phyloP scores from a whole-genome alignment of 1,284 basidiomycete genomes.

The Cutaneotrichosporon sp. region DNA sequence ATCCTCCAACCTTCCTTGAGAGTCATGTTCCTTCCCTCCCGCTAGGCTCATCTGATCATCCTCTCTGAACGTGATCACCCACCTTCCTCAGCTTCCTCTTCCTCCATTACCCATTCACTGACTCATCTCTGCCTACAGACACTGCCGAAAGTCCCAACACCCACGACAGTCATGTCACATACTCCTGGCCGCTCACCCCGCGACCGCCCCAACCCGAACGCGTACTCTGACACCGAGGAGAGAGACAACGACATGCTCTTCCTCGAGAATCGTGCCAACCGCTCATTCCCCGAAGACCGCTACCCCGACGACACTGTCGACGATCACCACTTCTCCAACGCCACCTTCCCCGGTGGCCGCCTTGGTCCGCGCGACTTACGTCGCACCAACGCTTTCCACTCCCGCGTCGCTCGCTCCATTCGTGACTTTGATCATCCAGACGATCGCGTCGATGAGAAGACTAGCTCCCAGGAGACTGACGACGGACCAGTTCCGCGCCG shows the following conservation, averaged over 20 bases:
- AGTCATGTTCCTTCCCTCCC: no score
- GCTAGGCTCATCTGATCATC: no score
- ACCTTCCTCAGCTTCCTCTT: no score
- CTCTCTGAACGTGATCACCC: neutral
- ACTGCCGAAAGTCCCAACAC: neutral
- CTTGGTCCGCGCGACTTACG: neutral
- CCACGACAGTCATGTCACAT: neutral
- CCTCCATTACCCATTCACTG: neutral
- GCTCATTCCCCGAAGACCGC: neutral
- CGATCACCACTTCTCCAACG: neutral
- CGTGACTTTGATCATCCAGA: neutral
- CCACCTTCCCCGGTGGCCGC: neutral
- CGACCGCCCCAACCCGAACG: neutral
- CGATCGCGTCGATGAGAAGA: neutral
- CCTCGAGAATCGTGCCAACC: neutral
- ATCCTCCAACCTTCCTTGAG: no score
- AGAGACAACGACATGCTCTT: neutral
- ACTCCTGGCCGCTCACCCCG: no score
- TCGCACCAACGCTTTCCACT: constrained; percentile 6
- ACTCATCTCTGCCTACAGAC: neutral
- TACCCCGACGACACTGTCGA: neutral
- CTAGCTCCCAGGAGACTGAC: neutral
- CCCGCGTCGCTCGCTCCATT: neutral
- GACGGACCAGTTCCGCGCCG: neutral
- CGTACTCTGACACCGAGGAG: constrained; percentile 1